phyloP scores from a whole-genome alignment of 345 rosid species.

The Heritiera littoralis region DNA sequence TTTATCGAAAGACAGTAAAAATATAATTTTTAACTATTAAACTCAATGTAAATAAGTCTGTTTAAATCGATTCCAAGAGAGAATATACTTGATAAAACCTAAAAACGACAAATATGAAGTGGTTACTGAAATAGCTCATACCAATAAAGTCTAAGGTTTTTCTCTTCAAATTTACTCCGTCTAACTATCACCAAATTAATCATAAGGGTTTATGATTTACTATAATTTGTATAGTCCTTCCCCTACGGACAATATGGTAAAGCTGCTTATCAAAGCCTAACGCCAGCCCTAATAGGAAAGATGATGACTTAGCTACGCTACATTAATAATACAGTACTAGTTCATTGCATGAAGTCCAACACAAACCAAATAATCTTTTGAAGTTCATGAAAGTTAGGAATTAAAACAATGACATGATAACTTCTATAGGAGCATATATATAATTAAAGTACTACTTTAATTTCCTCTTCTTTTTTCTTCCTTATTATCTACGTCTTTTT shows the following conservation, averaged over 20 bases:
- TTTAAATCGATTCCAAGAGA: too few relatives aligned
- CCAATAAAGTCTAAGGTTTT: not conserved
- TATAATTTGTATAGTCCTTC: not conserved
- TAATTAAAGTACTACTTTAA: not conserved
- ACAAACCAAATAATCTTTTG: not conserved
- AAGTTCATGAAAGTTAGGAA: not conserved
- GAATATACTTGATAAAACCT: too few relatives aligned
- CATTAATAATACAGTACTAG: not conserved
- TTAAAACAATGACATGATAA: not conserved
- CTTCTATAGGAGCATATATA: not conserved
- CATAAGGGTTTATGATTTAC: not conserved
- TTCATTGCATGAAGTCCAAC: not conserved
- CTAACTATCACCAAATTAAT: not conserved
- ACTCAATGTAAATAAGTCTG: too few relatives aligned
- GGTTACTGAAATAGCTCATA: not conserved
- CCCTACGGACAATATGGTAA: not conserved
- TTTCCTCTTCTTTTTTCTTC: not conserved
- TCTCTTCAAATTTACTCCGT: not conserved
- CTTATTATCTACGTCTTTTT: not conserved
- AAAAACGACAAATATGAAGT: not conserved
- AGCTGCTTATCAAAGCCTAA: not conserved
- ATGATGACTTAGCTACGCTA: not conserved
- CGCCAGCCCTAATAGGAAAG: not conserved
- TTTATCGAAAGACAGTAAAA: too few relatives aligned
- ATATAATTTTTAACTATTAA: too few relatives aligned